phyloP scores from a whole-genome alignment of 495 filamentous ascomycete species.

The Talaromyces wortmannii region DNA sequence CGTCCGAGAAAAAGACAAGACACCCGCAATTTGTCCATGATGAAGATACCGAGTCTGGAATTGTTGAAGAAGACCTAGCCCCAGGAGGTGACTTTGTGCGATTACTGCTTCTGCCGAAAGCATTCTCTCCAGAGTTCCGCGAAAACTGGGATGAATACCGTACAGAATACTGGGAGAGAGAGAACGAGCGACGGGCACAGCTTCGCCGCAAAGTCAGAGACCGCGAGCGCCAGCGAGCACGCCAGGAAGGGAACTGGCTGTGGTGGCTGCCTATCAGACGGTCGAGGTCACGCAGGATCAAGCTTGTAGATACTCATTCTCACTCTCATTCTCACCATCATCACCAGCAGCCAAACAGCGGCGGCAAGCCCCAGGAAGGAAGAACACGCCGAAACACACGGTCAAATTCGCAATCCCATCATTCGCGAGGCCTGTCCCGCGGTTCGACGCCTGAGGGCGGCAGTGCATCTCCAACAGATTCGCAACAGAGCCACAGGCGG shows the following conservation, averaged over 20 bases:
- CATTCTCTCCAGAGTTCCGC: constrained; percentile 90
- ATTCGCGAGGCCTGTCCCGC: constrained; percentile 42
- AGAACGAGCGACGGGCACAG: constrained; percentile 79
- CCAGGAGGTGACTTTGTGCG: constrained; percentile 88
- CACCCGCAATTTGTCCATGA: constrained; percentile 32
- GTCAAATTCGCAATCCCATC: constrained; percentile 30
- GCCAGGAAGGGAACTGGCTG: constrained; percentile 67
- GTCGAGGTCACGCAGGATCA: constrained; percentile 37
- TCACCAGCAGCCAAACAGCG: constrained; percentile 24
- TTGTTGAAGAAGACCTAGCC: constrained; percentile 72
- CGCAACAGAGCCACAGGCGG: constrained; percentile 21
- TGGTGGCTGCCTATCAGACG: constrained; percentile 69
- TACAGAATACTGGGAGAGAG: constrained; percentile 91
- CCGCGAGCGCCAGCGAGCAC: constrained; percentile 57
- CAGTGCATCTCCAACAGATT: constrained; percentile 18
- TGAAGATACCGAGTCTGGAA: constrained; percentile 48
- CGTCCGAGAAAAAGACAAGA: constrained; percentile 31
- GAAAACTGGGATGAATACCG: constrained; percentile 96
- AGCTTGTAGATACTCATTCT: constrained; percentile 12
- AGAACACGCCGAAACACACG: constrained; percentile 31
- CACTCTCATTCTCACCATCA: constrained; percentile 22
- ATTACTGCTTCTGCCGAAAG: constrained; percentile 84
- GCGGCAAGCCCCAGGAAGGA: constrained; percentile 25
- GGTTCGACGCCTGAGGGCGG: constrained; percentile 39
- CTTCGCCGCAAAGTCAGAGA: constrained; percentile 62